These are phyloP conservation scores for Lentinus tigrinus DNA, from an alignment of 768 basidiomycete genomes.

Conservation along the genomic window DNA sequence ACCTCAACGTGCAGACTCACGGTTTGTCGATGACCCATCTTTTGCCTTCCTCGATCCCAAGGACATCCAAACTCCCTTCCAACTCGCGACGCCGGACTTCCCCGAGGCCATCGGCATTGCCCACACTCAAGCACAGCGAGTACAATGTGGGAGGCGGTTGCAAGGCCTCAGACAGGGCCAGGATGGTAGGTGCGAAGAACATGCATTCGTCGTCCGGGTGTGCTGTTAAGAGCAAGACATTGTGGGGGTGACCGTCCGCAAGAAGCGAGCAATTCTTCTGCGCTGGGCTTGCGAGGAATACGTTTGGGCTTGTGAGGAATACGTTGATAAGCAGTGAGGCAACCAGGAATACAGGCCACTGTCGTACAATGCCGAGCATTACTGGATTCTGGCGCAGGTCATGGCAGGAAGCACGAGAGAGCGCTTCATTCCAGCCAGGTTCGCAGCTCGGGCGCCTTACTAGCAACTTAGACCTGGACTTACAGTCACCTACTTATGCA, in stretches of 20 bases:
- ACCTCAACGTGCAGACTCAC: constrained; percentile 43
- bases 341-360: neutral
- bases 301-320: neutral
- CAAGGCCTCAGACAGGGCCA: constrained; percentile 39
- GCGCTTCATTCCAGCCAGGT: too few relatives aligned
- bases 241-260: neutral
- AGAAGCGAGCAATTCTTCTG: constrained; percentile 1
- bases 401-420: too few relatives aligned
- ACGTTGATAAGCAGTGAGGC: neutral
- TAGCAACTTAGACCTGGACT: too few relatives aligned
- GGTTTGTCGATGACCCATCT: constrained; percentile 68
- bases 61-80: constrained; percentile 55
- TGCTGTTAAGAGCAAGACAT: constrained; percentile 75
- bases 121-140: constrained; percentile 74
- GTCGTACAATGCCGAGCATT: neutral
- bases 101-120: constrained; percentile 81
- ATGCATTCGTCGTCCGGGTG: constrained; percentile 95
- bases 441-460: too few relatives aligned
- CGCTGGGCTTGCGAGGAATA: constrained; percentile 1
- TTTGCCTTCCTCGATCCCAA: constrained; percentile 57
- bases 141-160: constrained; percentile 37
- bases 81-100: constrained; percentile 58
- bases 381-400: too few relatives aligned
- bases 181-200: constrained; percentile 88
- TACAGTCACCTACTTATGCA: too few relatives aligned